phyloP scores from a whole-genome alignment of 106 monocot species.

The Amphibolis antarctica region DNA sequence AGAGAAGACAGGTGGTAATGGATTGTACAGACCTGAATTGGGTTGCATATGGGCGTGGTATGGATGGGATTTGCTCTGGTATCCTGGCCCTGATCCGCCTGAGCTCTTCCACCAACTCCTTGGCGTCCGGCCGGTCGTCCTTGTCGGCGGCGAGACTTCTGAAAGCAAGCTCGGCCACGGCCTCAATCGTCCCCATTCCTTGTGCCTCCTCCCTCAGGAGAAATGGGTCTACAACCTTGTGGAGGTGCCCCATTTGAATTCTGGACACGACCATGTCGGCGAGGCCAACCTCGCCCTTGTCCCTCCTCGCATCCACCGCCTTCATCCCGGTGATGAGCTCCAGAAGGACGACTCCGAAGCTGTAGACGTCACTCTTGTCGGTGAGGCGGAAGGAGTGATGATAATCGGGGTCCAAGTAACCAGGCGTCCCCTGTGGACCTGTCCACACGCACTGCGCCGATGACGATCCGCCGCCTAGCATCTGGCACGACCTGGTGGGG shows the following conservation, averaged over 20 bases:
- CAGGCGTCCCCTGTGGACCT: slow-evolving; percentile 80
- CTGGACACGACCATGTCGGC: slow-evolving; percentile 58
- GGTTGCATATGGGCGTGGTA: background rate
- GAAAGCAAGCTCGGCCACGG: slow-evolving; percentile 68
- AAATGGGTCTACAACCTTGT: slow-evolving; percentile 47
- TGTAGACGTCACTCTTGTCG: slow-evolving; percentile 90
- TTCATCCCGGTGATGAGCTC: slow-evolving; percentile 76
- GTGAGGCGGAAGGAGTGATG: slow-evolving; percentile 56
- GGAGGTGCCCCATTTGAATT: slow-evolving; percentile 49
- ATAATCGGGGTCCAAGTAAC: slow-evolving; percentile 80
- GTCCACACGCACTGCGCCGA: slow-evolving; percentile 45
- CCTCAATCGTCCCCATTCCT: slow-evolving; percentile 30
- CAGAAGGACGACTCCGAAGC: slow-evolving; percentile 74
- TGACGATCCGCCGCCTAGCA: slow-evolving; percentile 2
- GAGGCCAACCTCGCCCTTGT: slow-evolving; percentile 47
- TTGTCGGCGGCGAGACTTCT: slow-evolving; percentile 63
- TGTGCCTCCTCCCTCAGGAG: slow-evolving; percentile 20
- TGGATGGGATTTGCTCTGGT: background rate
- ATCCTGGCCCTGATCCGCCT: slow-evolving; percentile 30
- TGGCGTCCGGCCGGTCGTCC: slow-evolving; percentile 68
- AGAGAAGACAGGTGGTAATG: too few species aligned
- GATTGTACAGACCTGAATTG: background rate
- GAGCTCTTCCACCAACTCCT: slow-evolving; percentile 58
- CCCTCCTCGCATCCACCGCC: slow-evolving; percentile 59
- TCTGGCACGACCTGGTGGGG: background rate